These are phyloP conservation scores for Planoprotostelium fungivorum DNA, from an alignment of 78 protist genomes.

Conservation along the genomic window DNA sequence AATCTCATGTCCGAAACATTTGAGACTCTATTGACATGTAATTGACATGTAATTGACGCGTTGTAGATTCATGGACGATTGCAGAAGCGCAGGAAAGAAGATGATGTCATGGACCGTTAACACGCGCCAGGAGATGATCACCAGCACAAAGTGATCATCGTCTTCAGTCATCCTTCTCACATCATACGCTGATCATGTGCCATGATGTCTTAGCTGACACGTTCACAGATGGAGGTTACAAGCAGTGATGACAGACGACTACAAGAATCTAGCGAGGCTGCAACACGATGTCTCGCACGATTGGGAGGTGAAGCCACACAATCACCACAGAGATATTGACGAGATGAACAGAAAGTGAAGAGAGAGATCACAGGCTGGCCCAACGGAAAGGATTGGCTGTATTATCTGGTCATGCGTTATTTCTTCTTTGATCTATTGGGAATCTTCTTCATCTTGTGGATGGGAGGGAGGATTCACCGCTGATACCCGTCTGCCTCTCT, in stretches of 20 bases:
- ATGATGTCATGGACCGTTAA: not conserved
- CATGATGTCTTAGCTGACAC: too few relatives aligned
- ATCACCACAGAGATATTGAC: too few relatives aligned
- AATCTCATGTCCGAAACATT: too few relatives aligned
- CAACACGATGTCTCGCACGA: not conserved
- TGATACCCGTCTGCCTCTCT: not conserved
- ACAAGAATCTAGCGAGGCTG: not conserved
- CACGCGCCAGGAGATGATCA: not conserved
- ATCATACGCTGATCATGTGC: too few relatives aligned
- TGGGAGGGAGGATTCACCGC: not conserved
- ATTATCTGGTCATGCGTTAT: not conserved
- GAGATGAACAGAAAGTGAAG: not conserved
- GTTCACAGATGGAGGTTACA: not conserved
- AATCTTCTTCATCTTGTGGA: not conserved
- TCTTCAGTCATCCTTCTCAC: not conserved
- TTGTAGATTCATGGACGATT: not conserved
- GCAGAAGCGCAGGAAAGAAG: not conserved
- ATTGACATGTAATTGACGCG: too few relatives aligned
- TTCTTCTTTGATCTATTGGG: not conserved
- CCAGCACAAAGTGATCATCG: not conserved
- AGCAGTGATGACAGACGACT: not conserved
- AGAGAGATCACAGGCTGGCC: not conserved
- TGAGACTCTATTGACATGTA: too few relatives aligned
- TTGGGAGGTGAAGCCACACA: not conserved
- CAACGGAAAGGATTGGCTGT: not conserved